Base-by-base conservation (phyloP, 129 eudicot species). In the Arctium minus region DNA sequence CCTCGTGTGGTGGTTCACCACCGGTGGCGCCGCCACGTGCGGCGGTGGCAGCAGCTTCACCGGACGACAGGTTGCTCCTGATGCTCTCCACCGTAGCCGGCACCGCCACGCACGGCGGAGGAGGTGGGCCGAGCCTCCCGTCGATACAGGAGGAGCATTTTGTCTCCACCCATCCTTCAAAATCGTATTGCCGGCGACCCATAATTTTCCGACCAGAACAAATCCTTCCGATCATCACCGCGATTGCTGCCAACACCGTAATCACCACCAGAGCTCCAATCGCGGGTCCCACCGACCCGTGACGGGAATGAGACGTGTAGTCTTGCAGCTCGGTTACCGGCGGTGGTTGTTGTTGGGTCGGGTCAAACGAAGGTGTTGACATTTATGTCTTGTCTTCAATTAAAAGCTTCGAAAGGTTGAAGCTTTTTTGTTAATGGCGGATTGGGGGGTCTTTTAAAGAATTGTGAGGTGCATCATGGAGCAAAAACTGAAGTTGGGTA, bases 231-330 rank as follows among this genome's bases (percentile, higher is more conserved):
- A 92, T 82, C 89, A 90, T 72, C 13, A 87, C 91, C 9, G 94
- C 93, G n/a, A 90, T 64, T 0, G 86, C 88, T 5, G 93, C 92
- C 73, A 92, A 67, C 0, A 92, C 83, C 8, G 78, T 53, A 64
- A 92, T 87, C 72, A 87, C 85, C 15, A 86, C 90, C 15, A 90
- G 80, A 13, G 86, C 97, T 18, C 86, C 97, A 32, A 90, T 86
- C 3, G 88, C 90, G 39, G 92, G 89, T 72, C 92, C 91, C 17
- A 88, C 90, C 22, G 94, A 90, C 36, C 89, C 94, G 73, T 86
- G 90, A 40, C 78, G 88, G 74, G 87, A 72, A 44, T 83, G 88
- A 30, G 86, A 48, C 35, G 88, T 78, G 87, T 85, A 64, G 60
- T 81, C 84, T 79, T 86, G 86, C 72, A 71, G 88, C 17, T 73